Percentiles rank a stretch among this genome's conserved stretches.
phyloP scores from a whole-genome alignment of 345 rosid species.

The Erodium maritimum region DNA sequence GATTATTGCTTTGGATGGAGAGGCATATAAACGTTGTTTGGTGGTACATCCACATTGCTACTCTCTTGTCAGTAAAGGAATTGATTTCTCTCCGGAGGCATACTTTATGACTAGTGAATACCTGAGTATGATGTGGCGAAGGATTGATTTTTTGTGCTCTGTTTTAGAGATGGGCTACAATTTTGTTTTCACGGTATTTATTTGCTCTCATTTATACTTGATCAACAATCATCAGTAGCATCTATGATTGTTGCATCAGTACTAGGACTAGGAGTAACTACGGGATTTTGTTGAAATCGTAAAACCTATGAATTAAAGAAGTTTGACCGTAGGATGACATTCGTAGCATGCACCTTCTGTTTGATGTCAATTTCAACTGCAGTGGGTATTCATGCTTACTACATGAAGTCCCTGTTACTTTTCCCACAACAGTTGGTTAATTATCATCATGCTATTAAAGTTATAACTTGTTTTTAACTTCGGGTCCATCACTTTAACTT shows the following conservation, averaged over 20 bases:
- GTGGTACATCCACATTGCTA: conserved; percentile 52
- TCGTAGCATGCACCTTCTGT: not conserved
- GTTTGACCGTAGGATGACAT: too few relatives aligned
- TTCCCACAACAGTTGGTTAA: too few relatives aligned
- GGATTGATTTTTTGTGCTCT: conserved; percentile 58
- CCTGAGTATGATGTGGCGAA: conserved; percentile 91
- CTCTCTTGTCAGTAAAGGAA: conserved; percentile 50
- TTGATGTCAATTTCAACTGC: not conserved
- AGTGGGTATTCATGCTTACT: too few relatives aligned
- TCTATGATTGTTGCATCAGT: not conserved
- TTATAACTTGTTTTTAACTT: too few relatives aligned
- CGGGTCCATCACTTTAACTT: too few relatives aligned
- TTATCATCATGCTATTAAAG: too few relatives aligned
- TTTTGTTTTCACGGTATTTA: conserved; percentile 76
- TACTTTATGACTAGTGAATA: conserved; percentile 71
- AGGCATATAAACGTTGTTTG: conserved; percentile 51
- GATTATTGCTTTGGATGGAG: conserved; percentile 57
- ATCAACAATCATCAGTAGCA: not conserved
- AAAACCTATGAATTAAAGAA: too few relatives aligned
- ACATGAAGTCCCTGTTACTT: too few relatives aligned
- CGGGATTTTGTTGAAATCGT: too few relatives aligned
- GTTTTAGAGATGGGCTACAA: conserved; percentile 82
- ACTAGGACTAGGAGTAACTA: too few relatives aligned
- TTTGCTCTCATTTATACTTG: not conserved
- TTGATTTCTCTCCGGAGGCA: conserved; percentile 65